Evolutionary conservation across 1,284 basidiomycete species (phyloP), one percentile per base, ranked within the genome.

Genomic region (Trichosporon ovoides): DNA sequence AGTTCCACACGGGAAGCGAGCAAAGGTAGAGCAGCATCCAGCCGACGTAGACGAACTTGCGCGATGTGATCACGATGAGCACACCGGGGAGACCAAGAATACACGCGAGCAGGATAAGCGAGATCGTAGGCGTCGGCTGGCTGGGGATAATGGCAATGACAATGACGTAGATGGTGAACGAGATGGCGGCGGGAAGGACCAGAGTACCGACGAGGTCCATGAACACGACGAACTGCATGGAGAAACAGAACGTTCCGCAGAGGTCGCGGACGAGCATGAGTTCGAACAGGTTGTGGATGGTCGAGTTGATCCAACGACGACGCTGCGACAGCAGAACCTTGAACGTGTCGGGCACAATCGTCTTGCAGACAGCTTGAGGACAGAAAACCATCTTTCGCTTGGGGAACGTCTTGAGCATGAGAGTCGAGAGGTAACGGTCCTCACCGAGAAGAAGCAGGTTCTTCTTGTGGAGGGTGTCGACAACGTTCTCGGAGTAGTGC

Each of bases 281-380:
- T 75, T 98, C 96, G 58, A 90, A 88, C 50, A 98, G 81, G 71
- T 98, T 99, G 81, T 99, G 96, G 52, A 99, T 87, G 0, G 96
- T 99, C 61, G 93, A 97, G 81, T 98, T 99, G 81, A 98, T 99
- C 96, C 95, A 98, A 63, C 96, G 88, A 70, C 96, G 87, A 68
- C 96, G 89, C 75, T 98, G 95, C 3, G 93, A 97, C 22, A 99
- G 84, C 49, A 99, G 81, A 43, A 98, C 85, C 54, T 83, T 82
- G 84, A 98, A 98, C 2, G 91, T 92, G 75, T 98, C 93, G 1
- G 96, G 95, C 2, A 96, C 96, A 66, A 97, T 84, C 24, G 95
- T 98, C 81, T 97, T 94, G 82, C 96, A 98, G 12, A 96, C 91
- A 0, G 95, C 96, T 77, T 96, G 91, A 2, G 96, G 96, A 73